A percentile compares a stretch with the other conserved stretches of the same genome.
Evolutionary conservation across 2,329 filamentous ascomycete species (phyloP).

Genomic region (Moelleriella libera): DNA sequence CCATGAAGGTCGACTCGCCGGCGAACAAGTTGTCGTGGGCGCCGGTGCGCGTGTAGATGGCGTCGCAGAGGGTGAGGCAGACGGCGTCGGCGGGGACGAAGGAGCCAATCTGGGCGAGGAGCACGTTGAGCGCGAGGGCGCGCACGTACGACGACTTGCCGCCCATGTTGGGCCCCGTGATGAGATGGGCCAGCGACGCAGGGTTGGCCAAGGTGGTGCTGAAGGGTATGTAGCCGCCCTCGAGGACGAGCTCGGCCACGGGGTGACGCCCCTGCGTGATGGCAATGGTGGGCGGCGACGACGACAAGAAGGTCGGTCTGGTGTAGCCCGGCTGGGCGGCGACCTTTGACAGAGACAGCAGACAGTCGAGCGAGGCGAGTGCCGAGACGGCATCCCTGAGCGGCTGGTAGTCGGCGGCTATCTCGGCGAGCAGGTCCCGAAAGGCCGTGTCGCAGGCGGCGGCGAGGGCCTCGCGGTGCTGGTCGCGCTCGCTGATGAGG

Average conservation of each 20-base stretch:
- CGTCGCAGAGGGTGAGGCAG: constrained; percentile 69
- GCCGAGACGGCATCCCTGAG: constrained; percentile 80
- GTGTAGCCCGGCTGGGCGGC: constrained; percentile 78
- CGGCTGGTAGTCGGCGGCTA: constrained; percentile 74
- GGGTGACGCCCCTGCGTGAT: constrained; percentile 63
- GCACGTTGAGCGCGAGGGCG: constrained; percentile 76
- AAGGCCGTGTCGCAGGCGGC: constrained; percentile 86
- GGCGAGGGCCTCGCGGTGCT: constrained; percentile 85
- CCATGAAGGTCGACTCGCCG: constrained; percentile 95
- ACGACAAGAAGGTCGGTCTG: constrained; percentile 53
- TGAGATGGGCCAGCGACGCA: constrained; percentile 59
- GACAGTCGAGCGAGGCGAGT: constrained; percentile 77
- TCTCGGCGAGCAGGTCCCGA: constrained; percentile 51
- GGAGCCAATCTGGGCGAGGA: constrained; percentile 89
- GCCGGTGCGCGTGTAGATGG: constrained; percentile 90
- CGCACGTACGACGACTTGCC: constrained; percentile 97
- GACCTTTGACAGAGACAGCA: constrained; percentile 73
- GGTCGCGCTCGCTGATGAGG: constrained; percentile 75
- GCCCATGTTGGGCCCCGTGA: constrained; percentile 98
- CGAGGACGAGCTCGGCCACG: constrained; percentile 84
- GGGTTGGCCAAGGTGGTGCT: constrained; percentile 57
- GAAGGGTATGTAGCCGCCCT: constrained; percentile 85
- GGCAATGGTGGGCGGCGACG: constrained; percentile 51
- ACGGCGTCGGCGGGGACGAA: constrained; percentile 76
- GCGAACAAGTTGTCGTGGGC: constrained; percentile 93